phyloP scores from a whole-genome alignment of 2,329 filamentous ascomycete species.

The Esteya vermicola region DNA sequence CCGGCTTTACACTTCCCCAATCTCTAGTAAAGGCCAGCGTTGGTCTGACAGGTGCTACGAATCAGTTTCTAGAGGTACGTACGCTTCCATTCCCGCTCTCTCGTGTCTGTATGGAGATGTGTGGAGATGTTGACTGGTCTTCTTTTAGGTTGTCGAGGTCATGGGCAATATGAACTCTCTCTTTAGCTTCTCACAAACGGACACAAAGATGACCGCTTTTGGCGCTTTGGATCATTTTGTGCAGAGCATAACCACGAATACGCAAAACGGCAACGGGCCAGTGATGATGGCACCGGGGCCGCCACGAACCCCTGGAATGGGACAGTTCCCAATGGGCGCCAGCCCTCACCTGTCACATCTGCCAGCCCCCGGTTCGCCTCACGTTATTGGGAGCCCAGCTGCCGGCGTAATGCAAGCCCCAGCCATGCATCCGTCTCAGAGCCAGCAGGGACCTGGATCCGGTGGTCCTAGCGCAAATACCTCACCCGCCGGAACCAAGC shows the following conservation, averaged over 20 bases:
- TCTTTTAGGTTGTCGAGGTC: slow-evolving; percentile 45
- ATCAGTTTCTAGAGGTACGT: slow-evolving; percentile 50
- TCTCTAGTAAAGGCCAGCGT: slow-evolving; percentile 40
- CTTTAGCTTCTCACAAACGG: slow-evolving; percentile 41
- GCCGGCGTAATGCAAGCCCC: slow-evolving; percentile 49
- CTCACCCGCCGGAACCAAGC: slow-evolving; percentile 46
- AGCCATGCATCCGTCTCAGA: slow-evolving; percentile 52
- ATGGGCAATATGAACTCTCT: slow-evolving; percentile 53
- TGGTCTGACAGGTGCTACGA: slow-evolving; percentile 46
- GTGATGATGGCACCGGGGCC: slow-evolving; percentile 26
- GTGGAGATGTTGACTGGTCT: too few species aligned
- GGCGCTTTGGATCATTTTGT: slow-evolving; percentile 48
- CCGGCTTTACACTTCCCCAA: slow-evolving; percentile 46
- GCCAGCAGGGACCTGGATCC: slow-evolving; percentile 53
- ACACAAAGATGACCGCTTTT: slow-evolving; percentile 41
- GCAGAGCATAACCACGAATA: slow-evolving; percentile 21
- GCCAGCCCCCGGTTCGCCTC: slow-evolving; percentile 47
- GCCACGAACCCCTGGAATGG: slow-evolving; percentile 39
- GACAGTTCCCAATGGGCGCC: slow-evolving; percentile 42
- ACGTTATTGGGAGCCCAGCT: slow-evolving; percentile 42
- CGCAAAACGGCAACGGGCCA: slow-evolving; percentile 31
- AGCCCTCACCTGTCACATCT: slow-evolving; percentile 47
- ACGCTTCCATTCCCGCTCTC: too few species aligned
- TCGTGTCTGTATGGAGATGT: too few species aligned
- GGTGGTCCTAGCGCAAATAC: slow-evolving; percentile 55